Evolutionary conservation across 768 basidiomycete species (phyloP).

Genomic region (Naganishia randhawae): DNA sequence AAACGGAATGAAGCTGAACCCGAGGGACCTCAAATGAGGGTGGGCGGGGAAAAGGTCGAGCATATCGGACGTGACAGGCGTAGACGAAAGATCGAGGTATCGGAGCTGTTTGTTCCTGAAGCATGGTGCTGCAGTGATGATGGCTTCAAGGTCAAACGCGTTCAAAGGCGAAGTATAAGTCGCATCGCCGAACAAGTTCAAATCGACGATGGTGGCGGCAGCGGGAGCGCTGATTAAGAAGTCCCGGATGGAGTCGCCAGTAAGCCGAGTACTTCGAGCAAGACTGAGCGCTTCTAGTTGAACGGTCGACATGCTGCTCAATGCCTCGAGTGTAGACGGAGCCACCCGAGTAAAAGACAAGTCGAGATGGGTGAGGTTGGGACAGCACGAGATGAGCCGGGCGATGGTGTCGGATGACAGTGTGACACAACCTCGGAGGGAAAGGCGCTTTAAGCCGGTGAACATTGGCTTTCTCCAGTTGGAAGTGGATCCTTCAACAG

Average conservation of each 20-base stretch:
- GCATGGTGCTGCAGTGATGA: constrained; percentile 72
- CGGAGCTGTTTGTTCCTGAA: constrained; percentile 69
- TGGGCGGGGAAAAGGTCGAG: constrained; percentile 60
- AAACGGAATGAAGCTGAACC: constrained; percentile 76
- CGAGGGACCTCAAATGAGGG: constrained; percentile 75
- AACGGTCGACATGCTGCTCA: constrained; percentile 59
- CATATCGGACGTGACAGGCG: constrained; percentile 64
- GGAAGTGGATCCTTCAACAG: constrained; percentile 20
- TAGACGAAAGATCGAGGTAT: constrained; percentile 85
- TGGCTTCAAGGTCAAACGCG: constrained; percentile 62
- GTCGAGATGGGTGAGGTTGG: constrained; percentile 51
- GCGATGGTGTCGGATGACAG: constrained; percentile 41
- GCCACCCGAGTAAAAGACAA: constrained; percentile 48
- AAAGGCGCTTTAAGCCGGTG: constrained; percentile 41
- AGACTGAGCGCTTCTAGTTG: constrained; percentile 75
- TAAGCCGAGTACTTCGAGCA: constrained; percentile 77
- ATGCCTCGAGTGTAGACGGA: constrained; percentile 48
- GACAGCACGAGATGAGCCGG: constrained; percentile 40
- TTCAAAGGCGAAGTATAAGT: constrained; percentile 74
- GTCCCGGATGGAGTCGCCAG: constrained; percentile 68
- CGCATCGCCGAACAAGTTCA: constrained; percentile 83
- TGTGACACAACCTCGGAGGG: constrained; percentile 46
- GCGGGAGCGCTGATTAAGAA: constrained; percentile 70
- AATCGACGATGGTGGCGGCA: constrained; percentile 59
- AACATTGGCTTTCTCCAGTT: constrained; percentile 37